Evolutionary conservation across 1,139 yeast genomes (phyloP).

Genomic region (Pichia sp.): DNA sequence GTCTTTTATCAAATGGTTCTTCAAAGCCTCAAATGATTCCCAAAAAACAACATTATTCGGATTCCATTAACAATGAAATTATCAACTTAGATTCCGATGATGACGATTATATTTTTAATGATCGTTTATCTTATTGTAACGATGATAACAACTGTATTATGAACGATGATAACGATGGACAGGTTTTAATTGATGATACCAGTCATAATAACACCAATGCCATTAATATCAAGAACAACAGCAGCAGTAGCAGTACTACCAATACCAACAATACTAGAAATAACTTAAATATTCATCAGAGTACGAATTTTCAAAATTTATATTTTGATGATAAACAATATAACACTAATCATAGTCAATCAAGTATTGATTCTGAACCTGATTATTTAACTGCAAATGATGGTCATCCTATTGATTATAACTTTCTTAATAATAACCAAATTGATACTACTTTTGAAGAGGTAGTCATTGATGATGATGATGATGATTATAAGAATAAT

Average conservation of each 20-base stretch:
- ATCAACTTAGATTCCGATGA: slow-evolving; percentile 36
- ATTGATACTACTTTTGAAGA: background rate
- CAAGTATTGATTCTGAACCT: slow-evolving; percentile 2
- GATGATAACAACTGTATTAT: background rate
- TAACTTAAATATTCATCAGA: background rate
- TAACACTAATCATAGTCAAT: background rate
- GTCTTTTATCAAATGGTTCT: slow-evolving; percentile 12
- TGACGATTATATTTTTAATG: slow-evolving; percentile 32
- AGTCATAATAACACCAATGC: background rate
- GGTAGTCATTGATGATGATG: background rate
- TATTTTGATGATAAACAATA: background rate
- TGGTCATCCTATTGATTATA: no score
- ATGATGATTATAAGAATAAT: slow-evolving; percentile 1
- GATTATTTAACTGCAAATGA: no score
- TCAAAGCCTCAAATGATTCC: slow-evolving; percentile 8
- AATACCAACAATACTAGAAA: background rate
- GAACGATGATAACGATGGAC: background rate
- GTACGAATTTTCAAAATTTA: no score
- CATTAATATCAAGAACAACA: background rate
- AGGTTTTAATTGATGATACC: background rate
- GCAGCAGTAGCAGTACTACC: background rate
- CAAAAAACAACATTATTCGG: slow-evolving; percentile 11
- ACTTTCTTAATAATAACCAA: background rate
- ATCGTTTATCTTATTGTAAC: background rate
- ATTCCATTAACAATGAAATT: slow-evolving; percentile 20